phyloP scores from a whole-genome alignment of 805 yeast genomes.

The Monosporozyma aerobia region DNA sequence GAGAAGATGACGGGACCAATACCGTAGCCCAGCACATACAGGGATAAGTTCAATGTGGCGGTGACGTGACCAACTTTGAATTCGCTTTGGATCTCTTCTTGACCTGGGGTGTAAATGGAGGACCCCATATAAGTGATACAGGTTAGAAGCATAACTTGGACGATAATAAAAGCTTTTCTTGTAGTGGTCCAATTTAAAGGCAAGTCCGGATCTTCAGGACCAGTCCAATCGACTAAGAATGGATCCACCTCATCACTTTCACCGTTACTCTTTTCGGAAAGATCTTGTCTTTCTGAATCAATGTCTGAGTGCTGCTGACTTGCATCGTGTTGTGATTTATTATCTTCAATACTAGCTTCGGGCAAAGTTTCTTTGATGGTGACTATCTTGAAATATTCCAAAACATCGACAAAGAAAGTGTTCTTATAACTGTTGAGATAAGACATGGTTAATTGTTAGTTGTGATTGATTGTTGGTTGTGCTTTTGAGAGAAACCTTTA shows the following conservation, averaged over 20 bases:
- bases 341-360: not conserved
- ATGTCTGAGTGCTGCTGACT: not conserved
- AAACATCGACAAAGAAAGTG: constrained; percentile 19
- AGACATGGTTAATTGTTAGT: not conserved
- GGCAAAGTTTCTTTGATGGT: constrained; percentile 8
- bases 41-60: constrained; percentile 43
- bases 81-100: constrained; percentile 35
- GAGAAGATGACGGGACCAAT: constrained; percentile 51
- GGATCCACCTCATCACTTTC: constrained; percentile 17
- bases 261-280: not conserved
- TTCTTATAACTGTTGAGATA: constrained; percentile 8
- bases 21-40: constrained; percentile 54
- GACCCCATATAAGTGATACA: constrained; percentile 48
- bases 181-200: constrained; percentile 48
- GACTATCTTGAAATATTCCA: constrained; percentile 15
- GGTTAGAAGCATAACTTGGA: constrained; percentile 38
- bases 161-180: constrained; percentile 33
- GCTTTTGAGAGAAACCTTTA: not conserved
- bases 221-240: constrained; percentile 20
- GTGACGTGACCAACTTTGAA: constrained; percentile 37
- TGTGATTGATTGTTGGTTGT: not conserved
- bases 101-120: constrained; percentile 47
- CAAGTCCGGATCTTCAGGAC: constrained; percentile 41
- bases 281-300: not conserved
- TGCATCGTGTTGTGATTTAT: not conserved